Percentiles rank a stretch among this genome's conserved stretches.
Conservation (phyloP, 306 rosid species). For the Acacia crassicarpa region DNA sequence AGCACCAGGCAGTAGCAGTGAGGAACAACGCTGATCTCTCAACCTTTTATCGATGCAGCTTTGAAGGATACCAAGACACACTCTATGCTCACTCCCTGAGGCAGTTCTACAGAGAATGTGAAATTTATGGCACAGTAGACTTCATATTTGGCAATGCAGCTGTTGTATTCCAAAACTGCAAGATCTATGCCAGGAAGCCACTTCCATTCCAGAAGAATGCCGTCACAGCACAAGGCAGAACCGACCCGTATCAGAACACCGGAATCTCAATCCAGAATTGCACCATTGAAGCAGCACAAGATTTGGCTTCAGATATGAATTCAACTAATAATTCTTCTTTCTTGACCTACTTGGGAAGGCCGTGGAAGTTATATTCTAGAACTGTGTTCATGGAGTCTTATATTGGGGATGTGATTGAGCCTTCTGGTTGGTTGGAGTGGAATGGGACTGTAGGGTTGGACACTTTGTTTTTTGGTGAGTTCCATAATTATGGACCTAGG, state of each 20-base stretch:
- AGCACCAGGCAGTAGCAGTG: slow-evolving; percentile 86
- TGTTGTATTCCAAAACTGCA: slow-evolving; percentile 72
- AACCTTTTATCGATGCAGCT: slow-evolving; percentile 75
- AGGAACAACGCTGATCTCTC: slow-evolving; percentile 80
- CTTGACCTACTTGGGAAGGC: slow-evolving; percentile 57
- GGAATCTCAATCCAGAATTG: slow-evolving; percentile 82
- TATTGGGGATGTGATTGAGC: slow-evolving; percentile 53
- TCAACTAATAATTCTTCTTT: not conserved
- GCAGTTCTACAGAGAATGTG: slow-evolving; percentile 78
- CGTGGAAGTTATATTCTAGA: slow-evolving; percentile 72
- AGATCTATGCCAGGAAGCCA: slow-evolving; percentile 62
- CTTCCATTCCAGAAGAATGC: slow-evolving; percentile 48
- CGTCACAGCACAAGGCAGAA: slow-evolving; percentile 73
- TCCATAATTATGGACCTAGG: slow-evolving; percentile 64
- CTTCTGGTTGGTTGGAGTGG: slow-evolving; percentile 79
- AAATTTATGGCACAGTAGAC: slow-evolving; percentile 72
- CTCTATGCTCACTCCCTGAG: slow-evolving; percentile 74
- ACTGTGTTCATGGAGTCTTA: slow-evolving; percentile 81
- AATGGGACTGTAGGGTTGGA: slow-evolving; percentile 65
- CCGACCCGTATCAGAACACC: slow-evolving; percentile 64
- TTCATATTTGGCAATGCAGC: slow-evolving; percentile 87
- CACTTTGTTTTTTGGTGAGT: slow-evolving; percentile 75
- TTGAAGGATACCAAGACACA: slow-evolving; percentile 91
- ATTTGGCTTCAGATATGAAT: slow-evolving; percentile 39
- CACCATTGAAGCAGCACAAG: slow-evolving; percentile 62